Conservation (phyloP, 768 basidiomycete genomes). For the Boletus rufocinnamomeus region DNA sequence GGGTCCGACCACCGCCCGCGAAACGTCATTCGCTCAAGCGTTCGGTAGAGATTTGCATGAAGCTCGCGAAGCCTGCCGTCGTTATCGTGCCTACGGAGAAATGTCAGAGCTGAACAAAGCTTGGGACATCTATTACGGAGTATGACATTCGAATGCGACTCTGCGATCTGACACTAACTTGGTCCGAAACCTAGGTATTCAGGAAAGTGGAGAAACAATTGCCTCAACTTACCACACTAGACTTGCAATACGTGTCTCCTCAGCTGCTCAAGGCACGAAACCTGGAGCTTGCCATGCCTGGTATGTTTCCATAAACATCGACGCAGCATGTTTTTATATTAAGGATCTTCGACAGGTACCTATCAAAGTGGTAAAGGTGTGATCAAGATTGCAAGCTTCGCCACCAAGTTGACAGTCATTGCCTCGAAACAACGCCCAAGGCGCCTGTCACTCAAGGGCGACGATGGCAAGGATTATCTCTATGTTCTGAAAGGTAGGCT, state of each 20-base stretch:
- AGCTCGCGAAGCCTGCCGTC: conserved; percentile 86
- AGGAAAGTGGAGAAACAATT: conserved; percentile 95
- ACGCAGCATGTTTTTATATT: neutral
- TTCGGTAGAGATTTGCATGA: conserved; percentile 92
- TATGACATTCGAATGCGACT: conserved; percentile 38
- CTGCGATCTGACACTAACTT: conserved; percentile 2
- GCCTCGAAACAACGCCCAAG: conserved; percentile 96
- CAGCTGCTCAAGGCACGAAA: conserved; percentile 84
- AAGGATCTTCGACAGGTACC: conserved; percentile 56
- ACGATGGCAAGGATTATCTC: conserved; percentile 91
- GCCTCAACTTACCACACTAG: conserved; percentile 83
- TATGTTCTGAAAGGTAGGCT: conserved; percentile 82
- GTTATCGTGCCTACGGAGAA: conserved; percentile 86
- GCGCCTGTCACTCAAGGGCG: conserved; percentile 81
- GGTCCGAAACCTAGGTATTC: conserved; percentile 65
- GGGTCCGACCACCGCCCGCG: conserved; percentile 93
- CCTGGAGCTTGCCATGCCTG: conserved; percentile 95
- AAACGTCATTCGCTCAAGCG: conserved; percentile 92
- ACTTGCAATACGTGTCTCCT: conserved; percentile 97
- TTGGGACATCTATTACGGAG: conserved; percentile 98
- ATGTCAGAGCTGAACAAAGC: conserved; percentile 90
- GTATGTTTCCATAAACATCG: conserved; percentile 39
- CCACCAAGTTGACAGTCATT: conserved; percentile 89
- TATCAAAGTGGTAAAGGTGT: conserved; percentile 88
- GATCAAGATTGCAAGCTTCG: conserved; percentile 80